These are phyloP conservation scores for Shiraia sp. DNA, from an alignment of 2,329 filamentous ascomycete species.

Conservation along the genomic window DNA sequence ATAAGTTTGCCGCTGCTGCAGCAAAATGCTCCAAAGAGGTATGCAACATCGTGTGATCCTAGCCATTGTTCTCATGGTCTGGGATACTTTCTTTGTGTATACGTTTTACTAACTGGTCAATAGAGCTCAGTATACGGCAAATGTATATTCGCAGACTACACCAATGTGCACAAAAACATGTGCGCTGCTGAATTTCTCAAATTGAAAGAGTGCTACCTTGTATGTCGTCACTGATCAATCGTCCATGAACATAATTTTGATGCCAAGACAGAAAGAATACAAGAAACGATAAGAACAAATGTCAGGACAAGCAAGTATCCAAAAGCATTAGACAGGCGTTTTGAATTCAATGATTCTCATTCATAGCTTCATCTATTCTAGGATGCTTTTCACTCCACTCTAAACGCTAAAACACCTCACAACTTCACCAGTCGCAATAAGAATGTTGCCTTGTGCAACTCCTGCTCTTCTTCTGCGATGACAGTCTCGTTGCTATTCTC, in stretches of 20 bases:
- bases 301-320: background rate
- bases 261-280: constrained; percentile 25
- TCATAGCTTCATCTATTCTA: constrained; percentile 14
- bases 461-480: constrained; percentile 82
- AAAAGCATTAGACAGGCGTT: constrained; percentile 3
- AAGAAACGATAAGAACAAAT: constrained; percentile 36
- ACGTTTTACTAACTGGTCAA: background rate
- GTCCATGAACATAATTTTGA: background rate
- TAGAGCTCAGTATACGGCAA: constrained; percentile 86
- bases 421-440: constrained; percentile 75
- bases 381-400: background rate
- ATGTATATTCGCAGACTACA: constrained; percentile 89
- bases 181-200: constrained; percentile 82
- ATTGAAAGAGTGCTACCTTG: constrained; percentile 85
- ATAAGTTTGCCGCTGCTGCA: constrained; percentile 68
- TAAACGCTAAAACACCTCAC: constrained; percentile 40
- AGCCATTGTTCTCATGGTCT: too few species aligned
- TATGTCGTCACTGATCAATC: constrained; percentile 51
- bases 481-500: constrained; percentile 58
- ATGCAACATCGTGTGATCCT: too few species aligned
- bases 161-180: constrained; percentile 87
- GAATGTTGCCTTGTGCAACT: constrained; percentile 81
- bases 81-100: too few species aligned
- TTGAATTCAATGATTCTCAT: constrained; percentile 13
- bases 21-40: constrained; percentile 70